Base-by-base conservation (phyloP, 192 early-diverging fungal genomes). In the Coemansia sp. region DNA sequence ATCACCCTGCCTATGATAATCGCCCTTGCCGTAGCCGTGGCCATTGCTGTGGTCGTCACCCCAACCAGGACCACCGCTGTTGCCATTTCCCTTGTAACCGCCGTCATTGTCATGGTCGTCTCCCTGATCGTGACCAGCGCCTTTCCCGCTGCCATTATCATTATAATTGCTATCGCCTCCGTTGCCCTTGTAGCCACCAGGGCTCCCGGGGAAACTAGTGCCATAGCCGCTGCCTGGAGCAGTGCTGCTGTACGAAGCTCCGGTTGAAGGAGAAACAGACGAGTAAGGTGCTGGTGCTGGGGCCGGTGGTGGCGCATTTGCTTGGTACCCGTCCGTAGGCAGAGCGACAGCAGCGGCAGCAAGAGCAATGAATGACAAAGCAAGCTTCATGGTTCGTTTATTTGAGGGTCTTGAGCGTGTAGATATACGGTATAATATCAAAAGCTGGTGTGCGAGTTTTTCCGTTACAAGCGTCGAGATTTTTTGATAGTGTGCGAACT, bases 361-460 rank as follows among this genome's bases (percentile, higher is more conserved):
- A 20, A 75, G 68, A 13, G 68, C 61, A 43, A 75, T 53, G 28
- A 75, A 46, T 15, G 68, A 70, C 26, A 59, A 34, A 26, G 64
- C 39, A 56, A 67, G 57, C 74, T 75, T 75, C 74, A 75, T 75
- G 7, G 63, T 63, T 37, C 23, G 7, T 6, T 26, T 55, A 2
- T 35, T 34, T 16, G 35, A 37, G 29, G 33, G 40, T 29, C 13
- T 33, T 49, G 26, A 7, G 39, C 21, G 33, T 42, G 58, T 10
- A 33, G 40, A 53, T 42, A 31, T 16, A 37, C 7, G 9, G 29
- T 23, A 25, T 34, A 18, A 23, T 43, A 31, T 31, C 26, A 29
- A 60, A 2, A 59, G 39, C 34, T 43, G 10, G 61, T 33, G 40
- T 51, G 31, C 7, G 8, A 13, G 34, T 3, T 23, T 34, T 23